Evolutionary conservation across 2,329 filamentous ascomycete species (phyloP).

Genomic region (Paradendryphiella salina): DNA sequence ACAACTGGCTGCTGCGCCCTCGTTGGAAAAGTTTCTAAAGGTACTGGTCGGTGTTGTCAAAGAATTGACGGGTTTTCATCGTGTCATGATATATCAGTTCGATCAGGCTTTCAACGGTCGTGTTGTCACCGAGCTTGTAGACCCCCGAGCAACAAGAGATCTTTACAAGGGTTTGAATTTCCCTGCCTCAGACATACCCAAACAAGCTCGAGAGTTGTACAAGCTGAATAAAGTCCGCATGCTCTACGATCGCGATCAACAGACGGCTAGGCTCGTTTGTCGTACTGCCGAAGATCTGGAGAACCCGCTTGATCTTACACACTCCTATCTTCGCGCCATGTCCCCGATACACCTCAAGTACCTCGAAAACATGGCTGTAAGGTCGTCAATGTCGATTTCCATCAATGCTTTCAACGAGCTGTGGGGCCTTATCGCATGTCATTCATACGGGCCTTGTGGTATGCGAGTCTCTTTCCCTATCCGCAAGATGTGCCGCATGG

Average conservation of each 20-base stretch:
- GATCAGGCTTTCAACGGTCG: slow-evolving; percentile 80
- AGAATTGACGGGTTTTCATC: slow-evolving; percentile 86
- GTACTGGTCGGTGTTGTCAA: slow-evolving; percentile 84
- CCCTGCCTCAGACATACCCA: slow-evolving; percentile 83
- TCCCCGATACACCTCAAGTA: slow-evolving; percentile 90
- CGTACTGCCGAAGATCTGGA: slow-evolving; percentile 73
- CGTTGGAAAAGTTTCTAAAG: slow-evolving; percentile 74
- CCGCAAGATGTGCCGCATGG: slow-evolving; percentile 85
- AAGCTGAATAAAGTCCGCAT: slow-evolving; percentile 87
- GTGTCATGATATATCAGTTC: slow-evolving; percentile 93
- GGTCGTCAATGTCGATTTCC: slow-evolving; percentile 94
- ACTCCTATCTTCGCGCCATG: slow-evolving; percentile 84
- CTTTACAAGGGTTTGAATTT: slow-evolving; percentile 87
- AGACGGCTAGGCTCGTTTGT: slow-evolving; percentile 81
- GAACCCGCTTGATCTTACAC: slow-evolving; percentile 76
- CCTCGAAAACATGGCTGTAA: slow-evolving; percentile 82
- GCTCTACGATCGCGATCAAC: slow-evolving; percentile 80
- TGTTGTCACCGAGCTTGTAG: slow-evolving; percentile 84
- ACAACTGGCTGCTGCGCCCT: slow-evolving; percentile 73
- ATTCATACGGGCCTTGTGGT: slow-evolving; percentile 74
- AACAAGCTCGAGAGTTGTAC: slow-evolving; percentile 85
- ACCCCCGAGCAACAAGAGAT: slow-evolving; percentile 77
- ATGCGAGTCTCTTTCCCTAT: slow-evolving; percentile 94
- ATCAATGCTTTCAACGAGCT: slow-evolving; percentile 83
- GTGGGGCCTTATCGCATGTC: slow-evolving; percentile 87